These are phyloP conservation scores for Murraya paniculata DNA, from an alignment of 345 rosid species.

Conservation along the genomic window DNA sequence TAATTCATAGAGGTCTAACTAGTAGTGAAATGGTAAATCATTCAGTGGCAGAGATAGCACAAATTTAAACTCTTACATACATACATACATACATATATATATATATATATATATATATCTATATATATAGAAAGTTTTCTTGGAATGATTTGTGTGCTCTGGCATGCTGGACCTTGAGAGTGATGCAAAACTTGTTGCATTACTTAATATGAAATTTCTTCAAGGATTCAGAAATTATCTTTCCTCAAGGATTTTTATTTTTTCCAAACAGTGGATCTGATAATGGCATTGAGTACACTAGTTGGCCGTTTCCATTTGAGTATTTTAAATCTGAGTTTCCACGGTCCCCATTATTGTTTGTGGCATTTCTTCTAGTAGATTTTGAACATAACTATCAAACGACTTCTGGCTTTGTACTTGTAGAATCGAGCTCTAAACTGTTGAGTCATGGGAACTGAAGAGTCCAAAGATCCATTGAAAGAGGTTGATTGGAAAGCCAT, in stretches of 20 bases:
- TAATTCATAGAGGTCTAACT: not conserved
- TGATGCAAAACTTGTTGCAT: not conserved
- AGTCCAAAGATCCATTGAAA: slow-evolving; percentile 71
- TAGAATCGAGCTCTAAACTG: slow-evolving; percentile 7
- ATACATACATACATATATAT: too few species aligned
- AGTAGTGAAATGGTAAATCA: not conserved
- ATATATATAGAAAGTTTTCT: not conserved
- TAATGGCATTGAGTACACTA: not conserved
- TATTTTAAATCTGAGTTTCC: too few species aligned
- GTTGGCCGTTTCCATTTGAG: not conserved
- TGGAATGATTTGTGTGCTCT: not conserved
- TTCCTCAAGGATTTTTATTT: not conserved
- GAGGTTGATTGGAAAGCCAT: slow-evolving; percentile 83
- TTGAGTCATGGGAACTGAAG: slow-evolving; percentile 56
- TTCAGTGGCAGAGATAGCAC: not conserved
- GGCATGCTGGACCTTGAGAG: not conserved
- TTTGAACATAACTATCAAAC: not conserved
- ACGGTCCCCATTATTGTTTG: not conserved
- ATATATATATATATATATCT: too few species aligned
- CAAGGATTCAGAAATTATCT: not conserved
- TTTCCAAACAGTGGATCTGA: not conserved
- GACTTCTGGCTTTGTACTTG: not conserved
- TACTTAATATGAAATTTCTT: not conserved
- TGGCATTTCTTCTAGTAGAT: not conserved
- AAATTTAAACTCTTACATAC: not conserved